phyloP scores from a whole-genome alignment of 2,329 filamentous ascomycete genomes.

The Phyllosticta citribraziliensis region DNA sequence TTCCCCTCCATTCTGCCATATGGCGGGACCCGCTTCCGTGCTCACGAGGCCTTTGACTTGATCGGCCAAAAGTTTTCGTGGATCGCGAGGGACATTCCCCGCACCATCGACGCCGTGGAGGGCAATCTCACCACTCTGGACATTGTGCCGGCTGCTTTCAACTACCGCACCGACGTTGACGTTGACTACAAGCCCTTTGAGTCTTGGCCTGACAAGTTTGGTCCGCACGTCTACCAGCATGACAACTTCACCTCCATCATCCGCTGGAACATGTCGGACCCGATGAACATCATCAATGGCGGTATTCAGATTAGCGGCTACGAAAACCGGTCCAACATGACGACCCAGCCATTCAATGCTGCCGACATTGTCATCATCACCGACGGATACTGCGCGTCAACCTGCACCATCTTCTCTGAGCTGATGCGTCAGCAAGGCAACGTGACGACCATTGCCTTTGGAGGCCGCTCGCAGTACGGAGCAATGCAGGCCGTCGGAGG shows the following conservation, averaged over 20 bases:
- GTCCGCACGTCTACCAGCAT: constrained; percentile 24
- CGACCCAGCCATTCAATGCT: constrained; percentile 42
- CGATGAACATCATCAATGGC: constrained; percentile 20
- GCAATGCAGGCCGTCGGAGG: constrained; percentile 47
- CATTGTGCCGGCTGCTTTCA: constrained; percentile 34
- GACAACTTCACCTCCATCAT: constrained; percentile 30
- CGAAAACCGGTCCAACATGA: constrained; percentile 35
- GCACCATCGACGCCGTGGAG: constrained; percentile 23
- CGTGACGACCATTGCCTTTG: constrained; percentile 45
- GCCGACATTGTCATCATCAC: constrained; percentile 45
- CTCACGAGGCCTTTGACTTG: constrained; percentile 37
- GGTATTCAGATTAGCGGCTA: constrained; percentile 29
- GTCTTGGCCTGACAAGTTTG: constrained; percentile 35
- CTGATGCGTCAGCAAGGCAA: constrained; percentile 43
- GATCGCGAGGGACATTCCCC: constrained; percentile 21
- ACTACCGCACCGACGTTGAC: constrained; percentile 37
- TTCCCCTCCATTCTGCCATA: constrained; percentile 43
- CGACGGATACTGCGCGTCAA: constrained; percentile 50
- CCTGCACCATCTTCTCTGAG: constrained; percentile 48
- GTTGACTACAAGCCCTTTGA: constrained; percentile 41
- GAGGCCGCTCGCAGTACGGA: constrained; percentile 37
- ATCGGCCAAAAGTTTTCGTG: constrained; percentile 33
- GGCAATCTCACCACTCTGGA: constrained; percentile 27
- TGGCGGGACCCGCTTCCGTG: constrained; percentile 42
- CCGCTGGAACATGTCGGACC: constrained; percentile 29